Percentiles rank a stretch among this genome's conserved stretches.
These are phyloP conservation scores for Rickenella mellea DNA, from an alignment of 768 basidiomycete species.

Conservation along the genomic window DNA sequence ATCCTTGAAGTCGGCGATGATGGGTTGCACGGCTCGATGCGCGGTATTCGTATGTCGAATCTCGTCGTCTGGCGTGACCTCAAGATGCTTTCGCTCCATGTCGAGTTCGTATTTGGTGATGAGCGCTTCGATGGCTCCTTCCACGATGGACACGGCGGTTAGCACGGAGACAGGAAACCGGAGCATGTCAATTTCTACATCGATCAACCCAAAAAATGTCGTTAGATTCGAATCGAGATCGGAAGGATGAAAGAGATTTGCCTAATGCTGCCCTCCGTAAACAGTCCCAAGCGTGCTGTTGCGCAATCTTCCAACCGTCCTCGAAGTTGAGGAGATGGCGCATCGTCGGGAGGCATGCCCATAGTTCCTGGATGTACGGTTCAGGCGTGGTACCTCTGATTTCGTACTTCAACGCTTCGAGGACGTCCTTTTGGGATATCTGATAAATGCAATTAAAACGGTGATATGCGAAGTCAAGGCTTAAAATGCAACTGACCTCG, in stretches of 20 bases:
- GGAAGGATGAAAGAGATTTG: slow-evolving; percentile 11
- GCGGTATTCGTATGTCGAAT: no score
- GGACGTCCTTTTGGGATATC: slow-evolving; percentile 48
- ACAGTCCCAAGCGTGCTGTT: slow-evolving; percentile 38
- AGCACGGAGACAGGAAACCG: slow-evolving; percentile 44
- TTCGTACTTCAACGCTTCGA: slow-evolving; percentile 35
- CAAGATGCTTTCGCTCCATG: no score
- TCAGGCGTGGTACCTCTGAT: slow-evolving; percentile 42
- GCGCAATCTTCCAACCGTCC: slow-evolving; percentile 37
- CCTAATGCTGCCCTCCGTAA: slow-evolving; percentile 35
- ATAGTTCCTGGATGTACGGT: slow-evolving; percentile 46
- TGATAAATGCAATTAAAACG: slow-evolving; percentile 20
- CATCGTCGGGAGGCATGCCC: slow-evolving; percentile 44
- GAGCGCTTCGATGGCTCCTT: slow-evolving; percentile 31
- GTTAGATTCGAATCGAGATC: no score
- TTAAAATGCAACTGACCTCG: slow-evolving; percentile 30
- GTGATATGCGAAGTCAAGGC: neutral
- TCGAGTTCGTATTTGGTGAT: slow-evolving; percentile 25
- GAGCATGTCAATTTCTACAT: slow-evolving; percentile 42
- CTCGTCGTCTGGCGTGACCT: no score
- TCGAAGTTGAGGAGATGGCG: slow-evolving; percentile 27
- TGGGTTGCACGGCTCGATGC: no score
- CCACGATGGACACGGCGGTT: slow-evolving; percentile 41
- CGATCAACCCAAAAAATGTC: neutral
- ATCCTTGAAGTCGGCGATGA: no score